Base-by-base conservation (phyloP, 768 basidiomycete species). In the Termitomyces sp. region DNA sequence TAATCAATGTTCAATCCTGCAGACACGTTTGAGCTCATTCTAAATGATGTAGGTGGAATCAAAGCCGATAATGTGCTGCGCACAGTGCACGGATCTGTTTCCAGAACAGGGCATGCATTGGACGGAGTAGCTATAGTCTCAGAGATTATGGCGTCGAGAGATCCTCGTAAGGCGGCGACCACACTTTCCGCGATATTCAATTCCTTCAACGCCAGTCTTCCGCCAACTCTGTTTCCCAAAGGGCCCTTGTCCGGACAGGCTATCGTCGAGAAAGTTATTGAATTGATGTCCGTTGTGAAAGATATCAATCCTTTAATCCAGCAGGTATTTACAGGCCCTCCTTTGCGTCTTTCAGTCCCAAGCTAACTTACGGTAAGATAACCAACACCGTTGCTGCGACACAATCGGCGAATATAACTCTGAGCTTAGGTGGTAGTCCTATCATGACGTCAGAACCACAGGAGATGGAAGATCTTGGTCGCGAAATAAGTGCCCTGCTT, bases 71-170 rank as follows among this genome's bases (percentile, higher is more conserved):
- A 95, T 66, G 72, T 91, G 27, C 76, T 91, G 55, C 83, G 89
- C 51, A 87, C 88, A 3, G 69, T 97, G 7, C 84, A 93, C 63
- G 90, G 89, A 8, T 79, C 83, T 2, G 81, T 86, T 9, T 86
- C 89, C 0, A 69, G 74, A 0, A 79, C 81, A 1, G 79, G 82
- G 0, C 84, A 80, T 57, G 55, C 76, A 1, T 75, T 96, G 16
- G 87, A 92, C 58, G 95, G 95, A 0, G 78, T 97, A 30, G 95
- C 95, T 12, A 83, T 97, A 53, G 88, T 97, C 42, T 94, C 92
- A 22, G 92, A 93, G 47, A 93, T 98, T 58, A 79, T 91, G 7
- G 81, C 85, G 3, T 88, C 91, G 0, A 36, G 59, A 1, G 73
- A 82, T 5, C 93, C 93, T 0, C 63, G 68, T 16, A 61, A 68